A percentile compares a stretch with the other conserved stretches of the same genome.
These are phyloP conservation scores for Auxenochlorella pyrenoidosa DNA, from an alignment of 139 green algal species.

Conservation along the genomic window DNA sequence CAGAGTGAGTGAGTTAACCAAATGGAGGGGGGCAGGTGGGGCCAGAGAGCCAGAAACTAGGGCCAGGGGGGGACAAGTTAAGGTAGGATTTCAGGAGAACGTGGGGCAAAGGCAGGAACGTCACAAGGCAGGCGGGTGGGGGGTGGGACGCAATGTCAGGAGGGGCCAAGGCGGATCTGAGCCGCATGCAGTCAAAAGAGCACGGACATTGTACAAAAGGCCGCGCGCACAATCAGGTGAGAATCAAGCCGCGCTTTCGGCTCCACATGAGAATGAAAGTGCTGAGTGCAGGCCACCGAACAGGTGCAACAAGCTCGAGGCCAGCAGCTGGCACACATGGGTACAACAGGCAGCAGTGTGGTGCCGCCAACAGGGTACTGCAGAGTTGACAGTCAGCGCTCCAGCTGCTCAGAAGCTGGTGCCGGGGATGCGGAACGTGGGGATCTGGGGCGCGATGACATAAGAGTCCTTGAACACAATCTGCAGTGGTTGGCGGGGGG, in stretches of 20 bases:
- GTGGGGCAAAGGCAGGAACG: neutral
- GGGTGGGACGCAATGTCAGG: neutral
- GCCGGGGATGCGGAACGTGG: neutral
- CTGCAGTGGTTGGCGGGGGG: too few species aligned
- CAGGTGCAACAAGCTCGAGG: neutral
- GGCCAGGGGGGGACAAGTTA: too few species aligned
- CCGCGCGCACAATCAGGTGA: too few species aligned
- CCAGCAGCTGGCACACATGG: neutral
- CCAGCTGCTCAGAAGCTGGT: neutral
- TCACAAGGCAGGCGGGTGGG: neutral
- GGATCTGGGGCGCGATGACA: slow-evolving; percentile 13
- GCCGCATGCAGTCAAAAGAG: too few species aligned
- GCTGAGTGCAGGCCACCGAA: neutral
- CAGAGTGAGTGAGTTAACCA: too few species aligned
- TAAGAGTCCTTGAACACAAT: neutral
- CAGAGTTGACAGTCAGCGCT: neutral
- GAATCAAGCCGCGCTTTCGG: too few species aligned
- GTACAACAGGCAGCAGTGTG: neutral
- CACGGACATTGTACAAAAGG: too few species aligned
- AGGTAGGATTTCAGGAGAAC: neutral
- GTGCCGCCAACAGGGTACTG: neutral
- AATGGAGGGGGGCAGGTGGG: too few species aligned
- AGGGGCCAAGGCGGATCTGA: too few species aligned
- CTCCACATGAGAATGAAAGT: too few species aligned
- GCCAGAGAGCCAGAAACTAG: neutral